A percentile compares a stretch with the other conserved stretches of the same genome.
Evolutionary conservation across 202 grass and related monocot genomes (phyloP).

Genomic region (Schoenoplectus triqueter): DNA sequence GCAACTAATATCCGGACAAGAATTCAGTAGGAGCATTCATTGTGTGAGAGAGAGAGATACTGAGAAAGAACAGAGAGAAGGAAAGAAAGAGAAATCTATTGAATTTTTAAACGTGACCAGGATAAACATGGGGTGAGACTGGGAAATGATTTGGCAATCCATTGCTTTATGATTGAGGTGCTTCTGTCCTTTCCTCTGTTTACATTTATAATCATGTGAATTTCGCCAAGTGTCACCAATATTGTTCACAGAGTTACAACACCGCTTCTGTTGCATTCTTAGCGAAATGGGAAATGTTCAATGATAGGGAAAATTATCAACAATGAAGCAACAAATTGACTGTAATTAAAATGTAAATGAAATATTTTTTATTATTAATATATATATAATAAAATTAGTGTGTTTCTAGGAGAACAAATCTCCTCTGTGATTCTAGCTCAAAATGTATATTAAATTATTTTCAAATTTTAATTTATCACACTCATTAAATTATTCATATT

Average conservation of each 20-base stretch:
- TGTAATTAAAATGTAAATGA: too few relatives aligned
- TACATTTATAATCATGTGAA: conserved; percentile 19
- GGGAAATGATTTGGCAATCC: conserved; percentile 54
- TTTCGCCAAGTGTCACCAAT: conserved; percentile 8
- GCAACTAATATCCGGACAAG: conserved; percentile 41
- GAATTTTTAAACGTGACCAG: conserved; percentile 5
- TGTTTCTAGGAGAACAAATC: too few relatives aligned
- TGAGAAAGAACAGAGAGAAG: background rate
- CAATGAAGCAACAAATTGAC: too few relatives aligned
- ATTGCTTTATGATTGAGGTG: conserved; percentile 53
- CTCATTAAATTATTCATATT: too few relatives aligned
- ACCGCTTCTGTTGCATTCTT: background rate
- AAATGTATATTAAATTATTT: too few relatives aligned
- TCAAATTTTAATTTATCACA: too few relatives aligned
- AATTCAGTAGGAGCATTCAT: conserved; percentile 39
- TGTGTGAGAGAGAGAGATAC: background rate
- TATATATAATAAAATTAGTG: too few relatives aligned
- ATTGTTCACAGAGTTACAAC: conserved; percentile 8
- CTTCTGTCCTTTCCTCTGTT: conserved; percentile 28
- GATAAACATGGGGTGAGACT: conserved; percentile 10
- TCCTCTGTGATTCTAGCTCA: too few relatives aligned
- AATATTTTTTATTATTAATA: too few relatives aligned
- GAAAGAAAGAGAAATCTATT: background rate
- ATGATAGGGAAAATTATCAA: too few relatives aligned
- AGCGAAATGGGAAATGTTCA: too few relatives aligned